Evolutionary conservation across 345 rosid species (phyloP).

Genomic region (Eucalyptus pumila): DNA sequence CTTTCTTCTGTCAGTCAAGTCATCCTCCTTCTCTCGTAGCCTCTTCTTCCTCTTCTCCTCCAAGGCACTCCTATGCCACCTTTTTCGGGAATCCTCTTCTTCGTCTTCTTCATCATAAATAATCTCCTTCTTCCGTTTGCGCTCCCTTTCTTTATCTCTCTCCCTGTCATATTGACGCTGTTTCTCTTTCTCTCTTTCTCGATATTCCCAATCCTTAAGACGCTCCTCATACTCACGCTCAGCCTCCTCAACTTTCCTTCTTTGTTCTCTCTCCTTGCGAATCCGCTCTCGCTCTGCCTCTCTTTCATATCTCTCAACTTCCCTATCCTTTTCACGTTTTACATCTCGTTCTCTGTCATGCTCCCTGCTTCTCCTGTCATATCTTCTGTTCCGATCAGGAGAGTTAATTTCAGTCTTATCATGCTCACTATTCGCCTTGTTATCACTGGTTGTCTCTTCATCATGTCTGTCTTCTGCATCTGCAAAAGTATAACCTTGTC

Average conservation of each 20-base stretch:
- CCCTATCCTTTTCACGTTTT: slow-evolving; percentile 80
- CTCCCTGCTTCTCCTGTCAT: slow-evolving; percentile 80
- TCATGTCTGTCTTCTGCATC: slow-evolving; percentile 48
- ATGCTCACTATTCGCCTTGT: slow-evolving; percentile 42
- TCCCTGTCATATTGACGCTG: slow-evolving; percentile 90
- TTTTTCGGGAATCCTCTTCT: slow-evolving; percentile 74
- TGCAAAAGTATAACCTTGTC: slow-evolving; percentile 7
- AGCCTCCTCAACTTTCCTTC: slow-evolving; percentile 82
- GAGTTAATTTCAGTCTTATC: slow-evolving; percentile 69
- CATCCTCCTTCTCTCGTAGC: slow-evolving; percentile 77
- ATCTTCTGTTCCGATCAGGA: slow-evolving; percentile 56
- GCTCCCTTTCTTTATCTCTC: slow-evolving; percentile 86
- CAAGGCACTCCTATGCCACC: slow-evolving; percentile 60
- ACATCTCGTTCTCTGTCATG: slow-evolving; percentile 49
- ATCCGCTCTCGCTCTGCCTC: slow-evolving; percentile 81
- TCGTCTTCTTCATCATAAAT: slow-evolving; percentile 74
- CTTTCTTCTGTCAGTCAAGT: slow-evolving; percentile 51
- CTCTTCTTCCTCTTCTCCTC: slow-evolving; percentile 82
- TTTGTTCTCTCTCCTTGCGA: slow-evolving; percentile 91
- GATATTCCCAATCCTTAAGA: slow-evolving; percentile 91
- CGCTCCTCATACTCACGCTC: slow-evolving; percentile 85
- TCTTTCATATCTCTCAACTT: slow-evolving; percentile 78
- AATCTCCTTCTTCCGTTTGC: slow-evolving; percentile 77
- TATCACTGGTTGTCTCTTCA: slow-evolving; percentile 58
- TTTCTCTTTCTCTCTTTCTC: slow-evolving; percentile 90